phyloP scores from a whole-genome alignment of 768 basidiomycete species.

The Coprinopsis sp. region DNA sequence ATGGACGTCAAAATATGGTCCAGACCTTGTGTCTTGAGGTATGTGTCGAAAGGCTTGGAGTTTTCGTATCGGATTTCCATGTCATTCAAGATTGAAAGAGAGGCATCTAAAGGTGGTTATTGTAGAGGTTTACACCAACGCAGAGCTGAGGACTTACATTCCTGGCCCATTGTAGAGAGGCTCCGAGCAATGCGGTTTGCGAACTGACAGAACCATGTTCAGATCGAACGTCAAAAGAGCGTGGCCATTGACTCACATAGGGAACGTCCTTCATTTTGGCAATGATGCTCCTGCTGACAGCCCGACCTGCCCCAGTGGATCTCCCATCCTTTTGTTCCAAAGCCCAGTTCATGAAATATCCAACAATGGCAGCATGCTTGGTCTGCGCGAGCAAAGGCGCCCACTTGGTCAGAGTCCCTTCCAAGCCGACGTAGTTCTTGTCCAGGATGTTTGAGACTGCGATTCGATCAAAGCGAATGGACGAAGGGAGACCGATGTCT shows the following conservation, averaged over 20 bases:
- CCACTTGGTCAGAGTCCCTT: slow-evolving; percentile 31
- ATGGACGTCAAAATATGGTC: slow-evolving; percentile 18
- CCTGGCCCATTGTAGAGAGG: too few relatives aligned
- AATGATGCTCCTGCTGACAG: neutral
- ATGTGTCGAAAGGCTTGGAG: slow-evolving; percentile 31
- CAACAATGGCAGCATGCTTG: slow-evolving; percentile 29
- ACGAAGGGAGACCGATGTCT: slow-evolving; percentile 18
- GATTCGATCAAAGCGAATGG: slow-evolving; percentile 38
- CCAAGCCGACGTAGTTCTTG: slow-evolving; percentile 35
- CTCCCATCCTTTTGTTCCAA: slow-evolving; percentile 16
- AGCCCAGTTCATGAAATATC: slow-evolving; percentile 49
- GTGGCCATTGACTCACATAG: too few relatives aligned
- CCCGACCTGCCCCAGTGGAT: slow-evolving; percentile 1
- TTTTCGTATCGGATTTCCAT: slow-evolving; percentile 29
- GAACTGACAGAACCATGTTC: too few relatives aligned
- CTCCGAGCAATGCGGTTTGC: too few relatives aligned
- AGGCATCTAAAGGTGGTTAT: too few relatives aligned
- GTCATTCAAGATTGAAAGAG: neutral
- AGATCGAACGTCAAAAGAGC: too few relatives aligned
- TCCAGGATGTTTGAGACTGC: slow-evolving; percentile 49
- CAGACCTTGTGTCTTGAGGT: slow-evolving; percentile 26
- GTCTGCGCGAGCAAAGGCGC: slow-evolving; percentile 30
- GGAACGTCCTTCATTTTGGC: too few relatives aligned
- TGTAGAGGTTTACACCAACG: too few relatives aligned
- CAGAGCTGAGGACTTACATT: too few relatives aligned